Evolutionary conservation across 2,329 filamentous ascomycete genomes (phyloP), one percentile per base, ranked within the genome.

Genomic region (Chaetoscypha palmicola): DNA sequence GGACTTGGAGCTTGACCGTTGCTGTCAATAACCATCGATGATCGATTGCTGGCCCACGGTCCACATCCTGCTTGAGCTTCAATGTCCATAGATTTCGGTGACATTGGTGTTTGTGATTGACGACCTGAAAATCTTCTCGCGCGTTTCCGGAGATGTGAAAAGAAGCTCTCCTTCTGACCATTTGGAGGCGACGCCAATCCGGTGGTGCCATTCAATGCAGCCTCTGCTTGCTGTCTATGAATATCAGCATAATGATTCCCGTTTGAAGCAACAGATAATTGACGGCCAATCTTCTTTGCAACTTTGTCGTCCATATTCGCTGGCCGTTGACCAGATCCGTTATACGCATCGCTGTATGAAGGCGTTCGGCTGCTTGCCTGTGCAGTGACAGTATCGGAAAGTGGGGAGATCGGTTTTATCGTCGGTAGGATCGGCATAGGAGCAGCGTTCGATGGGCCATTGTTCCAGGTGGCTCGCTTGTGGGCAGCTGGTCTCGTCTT

Each of bases 401-500:
- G 66, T n/a, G 92, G 92, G 28, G 92, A 97, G 40, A 97, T 90
- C 10, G 92, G 91, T 52, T 85, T 80, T 57, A 97, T 95, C 1
- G 90, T 95, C 10, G 92, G 92, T 38, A 98, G 71, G 50, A 98
- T 98, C 7, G 88, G 88, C 77, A 98, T 98, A 3, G 92, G 92
- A 38, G 89, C 88, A 49, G 78, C 83, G 51, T 84, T 88, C 8
- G 81, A 80, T 14, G 77, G 72, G 9, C 89, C 88, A 62, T 91
- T 92, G 33, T 85, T 83, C 92, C 92, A 98, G 21, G 92, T 97
- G 39, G 88, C 84, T 60, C 92, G 81, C 72, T 98, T 98, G 58
- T 71, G 75, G 12, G 78, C 74, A 49, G 74, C 76, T 45, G 67
- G 55, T 32, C 67, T 66, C 4, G 62, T 63, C 58, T 70, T 77